Conservation (phyloP, 371 early-diverging fungal species). For the Mortierella sp. region DNA sequence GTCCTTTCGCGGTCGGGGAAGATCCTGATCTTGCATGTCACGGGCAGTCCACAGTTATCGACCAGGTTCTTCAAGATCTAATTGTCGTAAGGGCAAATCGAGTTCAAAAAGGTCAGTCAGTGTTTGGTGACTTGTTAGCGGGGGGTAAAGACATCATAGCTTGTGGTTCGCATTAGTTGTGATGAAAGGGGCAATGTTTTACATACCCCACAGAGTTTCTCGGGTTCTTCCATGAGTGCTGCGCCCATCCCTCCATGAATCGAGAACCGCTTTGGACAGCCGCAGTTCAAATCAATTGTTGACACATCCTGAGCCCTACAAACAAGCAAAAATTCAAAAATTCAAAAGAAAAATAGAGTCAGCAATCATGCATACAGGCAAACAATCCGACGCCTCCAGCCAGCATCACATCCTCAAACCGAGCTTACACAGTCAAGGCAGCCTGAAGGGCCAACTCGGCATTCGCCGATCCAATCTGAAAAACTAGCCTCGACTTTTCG, state of each 20-base stretch:
- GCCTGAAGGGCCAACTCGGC: conserved; percentile 91
- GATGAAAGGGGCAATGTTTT: neutral
- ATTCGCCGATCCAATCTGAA: conserved; percentile 87
- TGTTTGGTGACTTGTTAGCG: too few species aligned
- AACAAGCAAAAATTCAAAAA: neutral
- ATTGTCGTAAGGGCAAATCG: too few species aligned
- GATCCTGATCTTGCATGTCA: conserved; percentile 85
- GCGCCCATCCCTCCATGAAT: conserved; percentile 97
- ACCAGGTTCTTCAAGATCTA: conserved; percentile 87
- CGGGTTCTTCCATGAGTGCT: conserved; percentile 89
- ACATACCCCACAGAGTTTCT: conserved; percentile 73
- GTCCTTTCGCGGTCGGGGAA: conserved; percentile 83
- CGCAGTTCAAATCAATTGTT: conserved; percentile 96
- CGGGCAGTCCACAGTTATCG: conserved; percentile 78
- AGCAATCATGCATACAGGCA: too few species aligned
- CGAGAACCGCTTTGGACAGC: conserved; percentile 97
- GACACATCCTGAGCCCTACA: conserved; percentile 85
- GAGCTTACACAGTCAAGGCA: conserved; percentile 80
- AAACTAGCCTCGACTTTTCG: conserved; percentile 77
- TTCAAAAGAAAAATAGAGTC: neutral
- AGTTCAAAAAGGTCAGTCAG: too few species aligned
- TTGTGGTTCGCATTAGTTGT: too few species aligned
- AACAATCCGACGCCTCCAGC: neutral
- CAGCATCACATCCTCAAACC: neutral
- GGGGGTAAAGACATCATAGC: too few species aligned